phyloP scores from a whole-genome alignment of 2,329 filamentous ascomycete species.

The Exophiala alcalophila region DNA sequence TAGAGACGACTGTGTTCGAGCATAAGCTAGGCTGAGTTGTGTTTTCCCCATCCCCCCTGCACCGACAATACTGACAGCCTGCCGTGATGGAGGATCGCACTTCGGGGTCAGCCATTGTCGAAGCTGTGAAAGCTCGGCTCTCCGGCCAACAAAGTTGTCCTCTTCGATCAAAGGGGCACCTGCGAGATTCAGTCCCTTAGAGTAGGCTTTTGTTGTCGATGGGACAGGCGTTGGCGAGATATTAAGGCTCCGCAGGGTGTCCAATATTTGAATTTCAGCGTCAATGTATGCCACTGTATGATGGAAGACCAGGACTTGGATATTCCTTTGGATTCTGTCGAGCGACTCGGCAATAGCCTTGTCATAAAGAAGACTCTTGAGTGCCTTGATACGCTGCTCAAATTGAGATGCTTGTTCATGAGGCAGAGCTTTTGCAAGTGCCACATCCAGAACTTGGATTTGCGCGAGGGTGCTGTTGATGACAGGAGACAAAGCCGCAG shows the following conservation, averaged over 20 bases:
- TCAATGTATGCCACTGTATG: background rate
- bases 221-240: background rate
- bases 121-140: background rate
- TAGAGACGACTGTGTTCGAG: slow-evolving; percentile 34
- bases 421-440: background rate
- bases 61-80: slow-evolving; percentile 34
- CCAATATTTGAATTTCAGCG: background rate
- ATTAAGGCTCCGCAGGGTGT: background rate
- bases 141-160: slow-evolving; percentile 6
- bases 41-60: slow-evolving; percentile 48
- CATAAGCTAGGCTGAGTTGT: slow-evolving; percentile 41
- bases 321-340: background rate
- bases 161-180: slow-evolving; percentile 2
- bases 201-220: background rate
- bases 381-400: slow-evolving; percentile 1
- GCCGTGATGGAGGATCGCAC: background rate
- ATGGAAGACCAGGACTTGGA: background rate
- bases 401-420: background rate
- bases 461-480: background rate
- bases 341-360: background rate
- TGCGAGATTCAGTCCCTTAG: background rate
- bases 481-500: background rate
- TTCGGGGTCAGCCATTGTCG: slow-evolving; percentile 14
- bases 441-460: background rate
- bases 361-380: slow-evolving; percentile 1